A percentile compares a stretch with the other conserved stretches of the same genome.
phyloP scores from a whole-genome alignment of 129 eudicot species.

The Tagetes patula region DNA sequence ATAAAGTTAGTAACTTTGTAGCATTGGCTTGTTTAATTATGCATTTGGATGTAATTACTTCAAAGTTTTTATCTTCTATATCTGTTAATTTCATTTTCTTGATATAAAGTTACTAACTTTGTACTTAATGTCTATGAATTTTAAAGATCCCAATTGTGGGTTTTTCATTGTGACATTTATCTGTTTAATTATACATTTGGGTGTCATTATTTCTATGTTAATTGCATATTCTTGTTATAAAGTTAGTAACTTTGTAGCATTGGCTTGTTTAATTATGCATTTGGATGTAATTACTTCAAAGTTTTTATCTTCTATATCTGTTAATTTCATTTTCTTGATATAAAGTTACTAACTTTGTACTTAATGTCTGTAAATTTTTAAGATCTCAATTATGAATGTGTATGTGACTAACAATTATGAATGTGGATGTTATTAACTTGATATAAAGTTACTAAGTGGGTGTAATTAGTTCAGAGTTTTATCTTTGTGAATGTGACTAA shows the following conservation, averaged over 20 bases:
- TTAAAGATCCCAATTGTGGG: conserved; percentile 6
- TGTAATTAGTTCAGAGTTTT: neutral
- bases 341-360: conserved; percentile 15
- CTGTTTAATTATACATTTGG: conserved; percentile 6
- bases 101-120: conserved; percentile 15
- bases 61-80: no score
- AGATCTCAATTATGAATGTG: neutral
- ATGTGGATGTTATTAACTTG: neutral
- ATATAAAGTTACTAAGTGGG: neutral
- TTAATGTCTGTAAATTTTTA: neutral
- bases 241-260: no score
- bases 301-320: no score
- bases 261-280: no score
- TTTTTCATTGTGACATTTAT: neutral
- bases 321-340: no score
- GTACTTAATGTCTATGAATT: neutral
- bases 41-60: no score
- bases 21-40: no score
- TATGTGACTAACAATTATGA: neutral
- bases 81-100: no score
- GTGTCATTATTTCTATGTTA: neutral
- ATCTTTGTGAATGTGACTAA: conserved; percentile 16
- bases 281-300: no score
- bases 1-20: no score
- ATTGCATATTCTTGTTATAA: neutral